These are phyloP conservation scores for Xylaria polymorpha DNA, from an alignment of 2,329 filamentous ascomycete genomes.

Conservation along the genomic window DNA sequence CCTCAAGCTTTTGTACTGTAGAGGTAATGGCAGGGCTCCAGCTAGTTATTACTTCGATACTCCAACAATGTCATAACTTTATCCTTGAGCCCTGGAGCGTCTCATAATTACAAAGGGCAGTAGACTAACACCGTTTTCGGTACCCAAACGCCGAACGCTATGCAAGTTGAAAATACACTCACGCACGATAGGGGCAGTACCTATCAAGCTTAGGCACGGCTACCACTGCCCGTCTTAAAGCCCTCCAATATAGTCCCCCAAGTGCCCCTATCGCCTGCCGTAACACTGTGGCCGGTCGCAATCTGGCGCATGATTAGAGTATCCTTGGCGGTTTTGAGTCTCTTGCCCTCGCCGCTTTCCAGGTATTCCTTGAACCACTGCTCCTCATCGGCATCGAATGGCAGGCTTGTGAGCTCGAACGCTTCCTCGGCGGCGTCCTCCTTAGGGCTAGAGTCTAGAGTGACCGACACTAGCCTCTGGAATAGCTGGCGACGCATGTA, in stretches of 20 bases:
- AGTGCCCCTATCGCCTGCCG: conserved; percentile 58
- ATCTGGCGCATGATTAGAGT: conserved; percentile 80
- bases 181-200: neutral
- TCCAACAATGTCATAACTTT: conserved; percentile 8
- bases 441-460: conserved; percentile 58
- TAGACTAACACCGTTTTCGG: conserved; percentile 19
- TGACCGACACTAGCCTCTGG: conserved; percentile 70
- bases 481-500: conserved; percentile 73
- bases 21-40: no score
- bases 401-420: conserved; percentile 77
- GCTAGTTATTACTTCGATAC: conserved; percentile 6
- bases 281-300: conserved; percentile 69
- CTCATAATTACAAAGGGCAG: neutral
- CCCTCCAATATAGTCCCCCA: conserved; percentile 65
- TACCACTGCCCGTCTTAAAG: conserved; percentile 59
- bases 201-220: conserved; percentile 43
- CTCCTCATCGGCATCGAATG: conserved; percentile 78
- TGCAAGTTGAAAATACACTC: conserved; percentile 40
- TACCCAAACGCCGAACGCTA: conserved; percentile 49
- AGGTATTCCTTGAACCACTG: conserved; percentile 78
- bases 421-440: conserved; percentile 63
- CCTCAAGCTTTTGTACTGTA: no score
- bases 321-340: conserved; percentile 74
- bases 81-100: neutral
- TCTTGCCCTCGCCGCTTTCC: conserved; percentile 71